These are phyloP conservation scores for Coemansia sp. DNA, from an alignment of 192 early-diverging fungal species.

Conservation along the genomic window DNA sequence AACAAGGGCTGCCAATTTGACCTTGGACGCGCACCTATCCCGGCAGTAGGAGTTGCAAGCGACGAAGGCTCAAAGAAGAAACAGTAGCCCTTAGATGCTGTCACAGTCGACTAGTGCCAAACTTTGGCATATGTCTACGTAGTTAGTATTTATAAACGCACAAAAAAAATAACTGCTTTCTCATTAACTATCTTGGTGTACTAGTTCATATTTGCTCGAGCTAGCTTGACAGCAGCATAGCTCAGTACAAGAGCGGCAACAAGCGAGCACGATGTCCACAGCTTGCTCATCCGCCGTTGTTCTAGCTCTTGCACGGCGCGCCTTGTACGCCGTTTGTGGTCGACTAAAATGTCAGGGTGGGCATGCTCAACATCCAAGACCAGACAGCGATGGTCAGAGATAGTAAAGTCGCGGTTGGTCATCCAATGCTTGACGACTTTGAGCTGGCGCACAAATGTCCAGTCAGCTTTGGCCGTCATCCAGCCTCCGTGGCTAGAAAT, in stretches of 20 bases:
- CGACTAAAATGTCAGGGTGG: constrained; percentile 25
- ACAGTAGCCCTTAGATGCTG: background rate
- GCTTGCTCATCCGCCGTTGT: constrained; percentile 18
- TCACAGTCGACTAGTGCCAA: background rate
- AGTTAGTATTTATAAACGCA: background rate
- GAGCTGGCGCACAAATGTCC: constrained; percentile 66
- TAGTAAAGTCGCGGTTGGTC: constrained; percentile 67
- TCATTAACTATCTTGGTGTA: background rate
- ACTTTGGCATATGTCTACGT: background rate
- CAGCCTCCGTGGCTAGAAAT: constrained; percentile 68
- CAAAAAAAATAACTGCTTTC: background rate
- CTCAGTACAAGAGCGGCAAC: constrained; percentile 26
- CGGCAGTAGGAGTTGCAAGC: background rate
- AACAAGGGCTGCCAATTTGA: constrained; percentile 63
- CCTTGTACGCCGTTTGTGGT: constrained; percentile 28
- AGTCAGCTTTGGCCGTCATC: constrained; percentile 75
- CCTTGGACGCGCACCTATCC: constrained; percentile 20
- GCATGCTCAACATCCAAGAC: constrained; percentile 60
- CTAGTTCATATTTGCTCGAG: constrained; percentile 13
- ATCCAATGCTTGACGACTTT: constrained; percentile 56
- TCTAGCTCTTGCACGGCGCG: constrained; percentile 27
- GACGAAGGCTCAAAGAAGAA: constrained; percentile 9
- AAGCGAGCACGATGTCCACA: constrained; percentile 50
- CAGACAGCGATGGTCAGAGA: constrained; percentile 75
- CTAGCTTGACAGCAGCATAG: constrained; percentile 28